Evolutionary conservation across 139 green algal species (phyloP), one percentile per base, ranked within the genome.

Genomic region (Micractinium sp.): DNA sequence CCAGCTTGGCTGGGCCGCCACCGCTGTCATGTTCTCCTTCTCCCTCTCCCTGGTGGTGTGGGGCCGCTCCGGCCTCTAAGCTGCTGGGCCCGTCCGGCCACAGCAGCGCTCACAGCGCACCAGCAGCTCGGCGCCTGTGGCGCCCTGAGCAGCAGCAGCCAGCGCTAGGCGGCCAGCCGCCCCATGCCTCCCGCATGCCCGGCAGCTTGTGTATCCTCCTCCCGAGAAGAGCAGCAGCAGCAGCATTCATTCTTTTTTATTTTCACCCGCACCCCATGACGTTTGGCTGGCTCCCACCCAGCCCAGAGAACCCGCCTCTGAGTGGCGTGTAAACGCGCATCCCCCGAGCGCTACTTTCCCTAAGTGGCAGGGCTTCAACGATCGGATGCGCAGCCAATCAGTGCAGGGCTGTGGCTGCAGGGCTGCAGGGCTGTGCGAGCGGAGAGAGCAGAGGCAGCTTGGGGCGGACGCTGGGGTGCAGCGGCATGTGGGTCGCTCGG

Each of bases 1-100:
- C n/a, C 91, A 97, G 90, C 76, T 98, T 36, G 96, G 95, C 85
- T 98, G 96, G 96, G 96, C 94, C 23, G 96, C 95, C 5, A 93
- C 93, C n/a, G 94, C 92, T 88, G 95, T 94, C 41, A 97, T 97
- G 91, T 98, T 98, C 93, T 96, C 96, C 73, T 98, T 98, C 95
- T 97, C 94, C 66, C 91, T 98, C 74, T 96, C 95, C 60, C 92
- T 98, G 56, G 96, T 98, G 19, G 96, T 98, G 35, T 98, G 96
- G 96, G 96, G 96, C 87, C 96, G 96, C 91, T 96, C 92, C 86
- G 96, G 96, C 81, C 92, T 98, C 85, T 98, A 95, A 91, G 41
- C 66, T 25, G 82, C 61, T 1, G 13, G 5, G 31, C 71, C 71
- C 31, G 12, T 18, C 71, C 27, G 38, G 36, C 77, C 14, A 36